Base-by-base conservation (phyloP, 1,139 yeast genomes). In the Yamadazyma membranifaciens region DNA sequence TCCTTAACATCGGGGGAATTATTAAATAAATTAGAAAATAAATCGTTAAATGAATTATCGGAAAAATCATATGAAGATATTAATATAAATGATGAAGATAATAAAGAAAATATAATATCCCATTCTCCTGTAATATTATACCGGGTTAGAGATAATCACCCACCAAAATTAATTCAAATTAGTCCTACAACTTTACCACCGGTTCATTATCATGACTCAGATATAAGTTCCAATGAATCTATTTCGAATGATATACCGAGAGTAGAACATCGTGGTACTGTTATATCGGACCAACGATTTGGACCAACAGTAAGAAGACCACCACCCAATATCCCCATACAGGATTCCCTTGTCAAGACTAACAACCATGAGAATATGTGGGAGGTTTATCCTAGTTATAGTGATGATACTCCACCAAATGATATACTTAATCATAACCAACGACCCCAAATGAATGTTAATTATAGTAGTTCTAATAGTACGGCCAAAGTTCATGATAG, bases 1-100 rank as follows among this genome's bases (percentile, higher is more conserved):
- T 48, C 53, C 4, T 36, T 44, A 17, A 47, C 40, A 34, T 64
- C 71, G 4, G 73, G 71, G 3, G 75, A 69, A 47, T 52, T 69
- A 20, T 57, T 69, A 34, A 52, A 46, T 32, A 63, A 55, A 33
- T 51, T 69, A 38, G 41, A 33, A 5, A 65, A 62, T 38, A 45
- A 48, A 24, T 50, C 50, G 16, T 38, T 44, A 36, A 37, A 45
- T n/a, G 42, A 44, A 31, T 45, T 45, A 26, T 45, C 47, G 9
- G 48, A 45, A 33, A 43, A 37, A 35, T 38, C 44, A 33, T 10
- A 35, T 17, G 38, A 37, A 4, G 2, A n/a, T n/a, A n/a, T 12
- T 25, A 15, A 33, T 25, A 10, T 11, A n/a, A 14, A 11, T 13
- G 6, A 16, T 10, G 26, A n/a, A 13, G 15, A 26, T 9, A 9